These are phyloP conservation scores for Fomitopsis betulina DNA, from an alignment of 1,284 basidiomycete species.

Conservation along the genomic window DNA sequence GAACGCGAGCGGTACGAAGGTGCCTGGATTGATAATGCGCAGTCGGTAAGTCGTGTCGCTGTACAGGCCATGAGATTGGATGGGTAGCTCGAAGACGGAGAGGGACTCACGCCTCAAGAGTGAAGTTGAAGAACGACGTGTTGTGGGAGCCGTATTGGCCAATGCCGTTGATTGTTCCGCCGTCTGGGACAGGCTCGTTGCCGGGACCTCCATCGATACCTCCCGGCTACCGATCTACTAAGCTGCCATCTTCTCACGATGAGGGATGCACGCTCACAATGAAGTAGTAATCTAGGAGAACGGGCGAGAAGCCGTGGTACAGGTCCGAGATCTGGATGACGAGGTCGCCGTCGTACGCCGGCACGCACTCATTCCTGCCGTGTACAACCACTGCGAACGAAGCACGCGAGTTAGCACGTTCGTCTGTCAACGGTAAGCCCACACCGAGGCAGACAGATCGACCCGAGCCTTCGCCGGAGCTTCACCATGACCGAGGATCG, in stretches of 20 bases:
- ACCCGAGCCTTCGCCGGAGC: neutral
- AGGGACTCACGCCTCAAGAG: conserved; percentile 11
- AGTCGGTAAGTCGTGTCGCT: conserved; percentile 38
- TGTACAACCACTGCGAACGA: conserved; percentile 19
- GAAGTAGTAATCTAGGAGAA: conserved; percentile 26
- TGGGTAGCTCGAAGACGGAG: neutral
- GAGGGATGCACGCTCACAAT: conserved; percentile 17
- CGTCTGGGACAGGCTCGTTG: conserved; percentile 37
- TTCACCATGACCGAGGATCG: neutral
- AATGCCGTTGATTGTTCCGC: conserved; percentile 32
- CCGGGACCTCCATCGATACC: conserved; percentile 31
- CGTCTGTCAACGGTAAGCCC: neutral
- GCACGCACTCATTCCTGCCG: conserved; percentile 21
- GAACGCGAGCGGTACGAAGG: conserved; percentile 38
- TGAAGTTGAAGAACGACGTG: conserved; percentile 20
- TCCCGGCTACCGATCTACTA: conserved; percentile 13
- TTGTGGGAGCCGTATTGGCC: conserved; percentile 29
- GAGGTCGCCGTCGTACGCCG: conserved; percentile 32
- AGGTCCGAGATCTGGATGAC: conserved; percentile 33
- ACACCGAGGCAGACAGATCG: neutral
- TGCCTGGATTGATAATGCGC: conserved; percentile 48
- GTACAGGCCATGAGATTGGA: neutral
- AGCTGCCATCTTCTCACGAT: neutral
- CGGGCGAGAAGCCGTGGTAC: conserved; percentile 31
- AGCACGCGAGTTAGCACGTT: neutral